Conservation (phyloP, 768 basidiomycete genomes). For the Leccinellum rugosiceps region DNA sequence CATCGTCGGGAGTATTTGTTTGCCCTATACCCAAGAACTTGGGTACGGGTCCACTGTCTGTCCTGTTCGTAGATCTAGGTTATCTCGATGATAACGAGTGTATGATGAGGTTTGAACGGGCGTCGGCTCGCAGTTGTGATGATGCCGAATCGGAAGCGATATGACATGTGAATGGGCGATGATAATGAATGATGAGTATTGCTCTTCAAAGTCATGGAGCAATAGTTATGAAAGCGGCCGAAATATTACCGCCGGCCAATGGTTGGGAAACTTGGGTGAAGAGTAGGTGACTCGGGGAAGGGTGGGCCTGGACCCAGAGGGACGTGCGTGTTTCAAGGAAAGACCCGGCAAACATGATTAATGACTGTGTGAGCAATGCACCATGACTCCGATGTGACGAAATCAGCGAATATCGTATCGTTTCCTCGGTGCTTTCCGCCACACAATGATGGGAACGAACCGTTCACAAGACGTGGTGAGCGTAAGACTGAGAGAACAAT, state of each 20-base stretch:
- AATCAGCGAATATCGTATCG: background rate
- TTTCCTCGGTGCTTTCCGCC: background rate
- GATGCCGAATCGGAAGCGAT: background rate
- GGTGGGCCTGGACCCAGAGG: background rate
- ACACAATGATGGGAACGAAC: background rate
- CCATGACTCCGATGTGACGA: background rate
- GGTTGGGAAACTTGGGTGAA: no score
- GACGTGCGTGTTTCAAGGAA: slow-evolving; percentile 16
- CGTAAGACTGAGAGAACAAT: background rate
- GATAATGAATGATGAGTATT: background rate
- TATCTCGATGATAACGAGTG: slow-evolving; percentile 1
- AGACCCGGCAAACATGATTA: slow-evolving; percentile 2
- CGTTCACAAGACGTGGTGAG: background rate
- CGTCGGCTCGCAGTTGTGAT: background rate
- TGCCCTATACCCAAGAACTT: slow-evolving; percentile 2
- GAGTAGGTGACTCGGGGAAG: background rate
- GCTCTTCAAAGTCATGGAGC: background rate
- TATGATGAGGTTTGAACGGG: slow-evolving; percentile 6
- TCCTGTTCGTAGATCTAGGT: background rate
- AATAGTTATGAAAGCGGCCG: background rate
- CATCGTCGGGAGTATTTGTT: background rate
- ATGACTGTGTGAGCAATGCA: background rate
- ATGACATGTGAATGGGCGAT: background rate
- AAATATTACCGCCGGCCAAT: background rate
- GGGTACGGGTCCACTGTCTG: background rate